Evolutionary conservation across 176 grass and related monocot genomes (phyloP).

Genomic region (Bothriochloa decipiens): DNA sequence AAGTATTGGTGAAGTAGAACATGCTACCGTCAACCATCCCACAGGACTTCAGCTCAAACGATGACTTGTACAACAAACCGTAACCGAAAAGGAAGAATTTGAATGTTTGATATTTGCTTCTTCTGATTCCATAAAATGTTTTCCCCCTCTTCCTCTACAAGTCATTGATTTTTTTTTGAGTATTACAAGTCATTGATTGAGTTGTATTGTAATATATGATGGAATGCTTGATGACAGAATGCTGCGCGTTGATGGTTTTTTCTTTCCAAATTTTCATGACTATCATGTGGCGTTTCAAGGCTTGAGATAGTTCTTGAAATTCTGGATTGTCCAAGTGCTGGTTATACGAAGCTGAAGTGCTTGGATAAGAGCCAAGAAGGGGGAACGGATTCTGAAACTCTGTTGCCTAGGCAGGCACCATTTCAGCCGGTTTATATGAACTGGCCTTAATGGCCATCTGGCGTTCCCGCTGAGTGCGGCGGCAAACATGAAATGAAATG

Average conservation of each 20-base stretch:
- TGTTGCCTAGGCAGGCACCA: background rate
- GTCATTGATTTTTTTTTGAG: background rate
- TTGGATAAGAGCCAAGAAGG: background rate
- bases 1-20: too few species aligned
- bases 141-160: background rate
- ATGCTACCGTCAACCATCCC: too few species aligned
- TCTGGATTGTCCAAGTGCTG: background rate
- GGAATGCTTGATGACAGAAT: background rate
- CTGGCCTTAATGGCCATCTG: background rate
- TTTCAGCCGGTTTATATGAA: background rate
- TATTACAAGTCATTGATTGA: background rate
- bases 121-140: too few species aligned
- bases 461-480: constrained; percentile 7
- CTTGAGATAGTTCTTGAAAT: background rate
- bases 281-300: background rate
- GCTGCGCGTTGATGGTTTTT: background rate
- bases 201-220: background rate
- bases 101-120: background rate
- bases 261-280: background rate
- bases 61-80: background rate
- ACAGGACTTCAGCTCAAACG: background rate
- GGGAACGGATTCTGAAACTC: background rate
- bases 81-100: background rate
- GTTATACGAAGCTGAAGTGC: background rate
- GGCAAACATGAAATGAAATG: constrained; percentile 7